Conservation (phyloP, 805 yeast species). For the Candida sonorensis region DNA sequence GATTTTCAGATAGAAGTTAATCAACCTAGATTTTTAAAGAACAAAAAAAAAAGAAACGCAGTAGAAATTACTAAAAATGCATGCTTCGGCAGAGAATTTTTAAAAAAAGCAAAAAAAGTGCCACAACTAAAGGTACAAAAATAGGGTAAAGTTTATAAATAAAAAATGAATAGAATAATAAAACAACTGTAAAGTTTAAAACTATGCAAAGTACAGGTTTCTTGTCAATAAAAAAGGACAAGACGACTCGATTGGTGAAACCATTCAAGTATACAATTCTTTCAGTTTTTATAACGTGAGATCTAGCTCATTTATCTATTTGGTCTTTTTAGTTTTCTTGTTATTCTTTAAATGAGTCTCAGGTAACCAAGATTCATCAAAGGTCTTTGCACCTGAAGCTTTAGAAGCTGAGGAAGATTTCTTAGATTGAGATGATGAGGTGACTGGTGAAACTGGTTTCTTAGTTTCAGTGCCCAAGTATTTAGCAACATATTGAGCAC, state of each 20-base stretch:
- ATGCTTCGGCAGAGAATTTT: neutral
- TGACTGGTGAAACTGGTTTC: too few relatives aligned
- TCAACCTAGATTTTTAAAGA: neutral
- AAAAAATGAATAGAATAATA: too few relatives aligned
- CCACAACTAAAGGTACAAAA: too few relatives aligned
- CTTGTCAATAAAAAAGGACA: too few relatives aligned
- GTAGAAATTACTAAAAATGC: neutral
- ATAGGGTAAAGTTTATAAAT: too few relatives aligned
- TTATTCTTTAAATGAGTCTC: slow-evolving; percentile 37
- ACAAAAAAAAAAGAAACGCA: neutral
- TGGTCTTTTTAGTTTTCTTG: slow-evolving; percentile 27
- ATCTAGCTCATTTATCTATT: slow-evolving; percentile 7
- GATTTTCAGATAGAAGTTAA: too few relatives aligned
- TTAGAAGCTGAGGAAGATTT: slow-evolving; percentile 21
- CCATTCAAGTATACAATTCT: too few relatives aligned
- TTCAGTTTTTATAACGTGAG: too few relatives aligned
- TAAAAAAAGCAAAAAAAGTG: too few relatives aligned
- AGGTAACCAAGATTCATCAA: slow-evolving; percentile 54
- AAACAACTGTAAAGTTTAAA: too few relatives aligned
- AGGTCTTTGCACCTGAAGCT: slow-evolving; percentile 19
- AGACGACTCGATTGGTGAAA: too few relatives aligned
- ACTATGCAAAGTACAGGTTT: too few relatives aligned
- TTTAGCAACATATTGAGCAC: slow-evolving; percentile 40
- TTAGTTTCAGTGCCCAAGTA: slow-evolving; percentile 26
- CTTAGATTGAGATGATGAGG: neutral